Base-by-base conservation (phyloP, 306 rosid genomes). In the Casuarina glauca region DNA sequence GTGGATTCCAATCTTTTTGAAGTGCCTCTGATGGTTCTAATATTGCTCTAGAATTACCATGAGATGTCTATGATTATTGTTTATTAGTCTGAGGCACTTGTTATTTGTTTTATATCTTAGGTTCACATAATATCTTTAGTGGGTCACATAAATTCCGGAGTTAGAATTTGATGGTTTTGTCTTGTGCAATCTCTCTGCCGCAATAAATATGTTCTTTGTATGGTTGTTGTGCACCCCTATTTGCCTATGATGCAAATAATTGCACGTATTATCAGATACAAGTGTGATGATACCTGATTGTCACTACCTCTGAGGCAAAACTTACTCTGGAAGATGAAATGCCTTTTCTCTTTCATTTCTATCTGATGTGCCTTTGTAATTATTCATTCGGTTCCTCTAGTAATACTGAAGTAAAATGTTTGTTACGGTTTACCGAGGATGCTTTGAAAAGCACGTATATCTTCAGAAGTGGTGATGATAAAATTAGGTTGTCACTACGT, bases 401-500 rank as follows among this genome's bases (percentile, higher is more conserved):
- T 20, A 0, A 20, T 20, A 20, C 26, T 20, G 26, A 20, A 20
- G 26, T 20, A 20, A 20, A 20, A 20, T 20, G 26, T 20, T 20
- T 20, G 26, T 20, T 20, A 20, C 26, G 26, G 26, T 20, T 20
- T 20, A 20, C 26, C 26, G 26, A 20, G 26, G 26, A 20, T 20
- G 26, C 26, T 20, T 20, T 20, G 26, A 20, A 20, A 20, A 20
- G 26, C 26, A 20, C 26, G 26, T 20, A 20, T 20, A 20, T 20
- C 26, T 20, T 20, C 26, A 0, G 26, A 20, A 44, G 8, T 44
- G 9, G 48, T 3, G 6, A 1, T 93, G 94, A 93, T 85, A 94
- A 86, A 79, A 89, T 32, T 54, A n/a, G 60, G 86, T 93, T 93
- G 91, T 89, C 96, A 89, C 97, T 91, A 91, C 91, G 86, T 74